Evolutionary conservation across 306 rosid genomes (phyloP), one percentile per base, ranked within the genome.

Genomic region (Casuarina equisetifolia): DNA sequence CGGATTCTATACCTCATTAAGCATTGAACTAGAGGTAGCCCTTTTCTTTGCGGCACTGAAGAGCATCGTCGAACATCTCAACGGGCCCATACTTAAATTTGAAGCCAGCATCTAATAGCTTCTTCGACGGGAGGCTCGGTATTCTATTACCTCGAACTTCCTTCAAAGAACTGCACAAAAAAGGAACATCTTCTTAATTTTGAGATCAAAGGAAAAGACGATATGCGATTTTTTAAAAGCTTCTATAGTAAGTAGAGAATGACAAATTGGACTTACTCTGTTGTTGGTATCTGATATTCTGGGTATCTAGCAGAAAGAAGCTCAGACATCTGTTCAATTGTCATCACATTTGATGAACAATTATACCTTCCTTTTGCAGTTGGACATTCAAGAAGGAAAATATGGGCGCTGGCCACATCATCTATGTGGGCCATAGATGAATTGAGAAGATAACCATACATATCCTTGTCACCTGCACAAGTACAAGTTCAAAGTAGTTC

Each of bases 361-460:
- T 73, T 86, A 46, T 85, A 92, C 74, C 93, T 84, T 35, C 94
- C 96, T 17, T 75, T 84, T 3, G 85, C 88, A 75, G 78, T 77
- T 38, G 89, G 79, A 64, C 85, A 76, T 79, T 90, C 92, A 44
- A 90, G 83, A 17, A 87, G 82, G 73, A 82, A 88, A 17, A 90
- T 86, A 20, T 90, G 91, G 62, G 92, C 86, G 52, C 93, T 82
- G 1, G 84, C 89, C 39, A 87, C 81, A 52, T 92, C 97, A 61
- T 90, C 93, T 20, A 86, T 90, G 79, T 92, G 90, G 40, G 82
- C 96, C 85, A 90, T 39, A 78, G 79, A 74, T 0, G 45, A 6
- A 51, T 74, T 75, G 10, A 73, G 9, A 19, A 80, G 36, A 64
- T 63, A 38, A 9, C 76, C 77, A 63, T 81, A 85, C 35, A 63